Base-by-base conservation (phyloP, 805 yeast species). In the Nakazawaea holstii region DNA sequence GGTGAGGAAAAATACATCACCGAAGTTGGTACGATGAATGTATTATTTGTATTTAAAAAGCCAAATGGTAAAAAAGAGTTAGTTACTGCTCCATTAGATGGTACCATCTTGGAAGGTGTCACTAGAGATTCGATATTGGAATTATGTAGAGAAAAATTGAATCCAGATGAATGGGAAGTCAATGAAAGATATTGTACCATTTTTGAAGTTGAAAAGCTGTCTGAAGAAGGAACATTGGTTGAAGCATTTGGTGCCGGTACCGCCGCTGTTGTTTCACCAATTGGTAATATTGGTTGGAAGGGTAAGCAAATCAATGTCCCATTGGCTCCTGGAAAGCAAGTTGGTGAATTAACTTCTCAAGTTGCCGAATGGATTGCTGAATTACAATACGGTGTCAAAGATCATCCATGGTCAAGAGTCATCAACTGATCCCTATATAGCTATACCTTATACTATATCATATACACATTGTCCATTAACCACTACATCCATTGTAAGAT, bases 231-330 rank as follows among this genome's bases (percentile, higher is more conserved):
- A 51, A 84, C 87, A 62, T 76, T 92, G 58, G 78, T 91, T 8
- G 99, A 94, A 74, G 95, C 96, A 17, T 92, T 92, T 60, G 98
- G 98, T 57, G 74, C 97, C 17, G 99, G 99, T 60, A 92, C 99
- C 49, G 98, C 99, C 51, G 98, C 97, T 39, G 82, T 92, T 61
- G 98, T 94, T 40, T 82, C 96, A 33, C 98, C 98, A 57, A 89
- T 92, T 62, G 82, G 85, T 67, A 86, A 77, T 59, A 88, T 92
- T 61, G 91, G 90, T 49, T 92, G 82, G 81, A 73, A 77, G 50
- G 95, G 84, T 44, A 65, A 81, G 60, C 77, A 76, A 51, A 88
- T 92, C 56, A 54, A 69, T 5, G 92, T 92, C 42, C 98, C 98
- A 52, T 67, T 88, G 54, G 79, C 82, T 50, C 80, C 77, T 49